These are phyloP conservation scores for Talaromyces sp. DNA, from an alignment of 2,329 filamentous ascomycete species.

Conservation along the genomic window DNA sequence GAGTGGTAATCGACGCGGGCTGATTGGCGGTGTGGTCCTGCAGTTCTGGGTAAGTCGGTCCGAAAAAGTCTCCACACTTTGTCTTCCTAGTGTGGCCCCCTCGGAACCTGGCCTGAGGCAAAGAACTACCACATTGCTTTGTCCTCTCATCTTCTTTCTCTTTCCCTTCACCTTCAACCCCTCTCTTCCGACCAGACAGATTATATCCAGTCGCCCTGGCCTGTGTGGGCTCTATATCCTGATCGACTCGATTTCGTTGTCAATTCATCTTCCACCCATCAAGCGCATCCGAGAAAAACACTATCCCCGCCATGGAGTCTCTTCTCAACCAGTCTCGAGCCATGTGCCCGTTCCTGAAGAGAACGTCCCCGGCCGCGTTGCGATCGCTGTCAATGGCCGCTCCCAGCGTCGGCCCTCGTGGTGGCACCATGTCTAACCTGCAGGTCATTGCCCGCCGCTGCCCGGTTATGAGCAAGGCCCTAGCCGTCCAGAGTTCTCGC, in stretches of 20 bases:
- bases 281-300: neutral
- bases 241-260: neutral
- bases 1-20: neutral
- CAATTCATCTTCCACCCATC: neutral
- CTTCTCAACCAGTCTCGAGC: constrained; percentile 92
- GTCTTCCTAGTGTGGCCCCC: neutral
- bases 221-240: neutral
- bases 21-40: neutral
- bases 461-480: constrained; percentile 97
- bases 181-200: neutral
- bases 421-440: constrained; percentile 93
- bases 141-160: neutral
- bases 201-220: neutral
- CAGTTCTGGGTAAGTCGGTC: constrained; percentile 1
- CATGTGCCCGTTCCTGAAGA: constrained; percentile 96
- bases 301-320: constrained; percentile 64
- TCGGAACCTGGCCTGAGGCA: constrained; percentile 3
- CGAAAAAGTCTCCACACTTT: neutral
- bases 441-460: constrained; percentile 92
- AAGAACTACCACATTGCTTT: neutral
- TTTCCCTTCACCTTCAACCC: neutral
- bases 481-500: constrained; percentile 70
- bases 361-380: constrained; percentile 85
- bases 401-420: constrained; percentile 67
- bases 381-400: constrained; percentile 71